Evolutionary conservation across 2,329 filamentous ascomycete genomes (phyloP).

Genomic region (Cercospora sp.): DNA sequence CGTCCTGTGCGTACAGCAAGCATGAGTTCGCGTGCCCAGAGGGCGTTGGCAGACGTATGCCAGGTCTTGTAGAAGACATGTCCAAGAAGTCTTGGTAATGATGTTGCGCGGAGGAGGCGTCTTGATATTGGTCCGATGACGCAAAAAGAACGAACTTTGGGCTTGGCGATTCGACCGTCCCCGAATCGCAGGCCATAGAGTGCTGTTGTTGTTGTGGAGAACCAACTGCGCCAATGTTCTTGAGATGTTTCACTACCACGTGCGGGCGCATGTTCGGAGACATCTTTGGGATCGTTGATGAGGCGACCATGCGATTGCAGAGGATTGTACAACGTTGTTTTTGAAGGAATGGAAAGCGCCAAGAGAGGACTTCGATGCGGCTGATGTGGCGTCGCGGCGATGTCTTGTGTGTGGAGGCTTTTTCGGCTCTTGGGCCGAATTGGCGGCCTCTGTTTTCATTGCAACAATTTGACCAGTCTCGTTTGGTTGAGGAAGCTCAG

Average conservation of each 20-base stretch:
- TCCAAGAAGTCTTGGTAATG: slow-evolving; percentile 19
- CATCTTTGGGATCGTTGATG: not conserved
- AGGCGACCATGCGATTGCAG: not conserved
- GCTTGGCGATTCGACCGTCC: not conserved
- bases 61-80: slow-evolving; percentile 17
- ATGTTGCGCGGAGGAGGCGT: not conserved
- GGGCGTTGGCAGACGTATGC: slow-evolving; percentile 24
- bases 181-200: not conserved
- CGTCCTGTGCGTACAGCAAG: not conserved
- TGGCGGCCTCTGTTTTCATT: not conserved
- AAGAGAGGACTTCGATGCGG: not conserved
- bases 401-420: slow-evolving; percentile 9
- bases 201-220: not conserved
- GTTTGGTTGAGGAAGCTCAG: not conserved
- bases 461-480: not conserved
- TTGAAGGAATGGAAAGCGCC: not conserved
- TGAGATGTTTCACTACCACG: slow-evolving; percentile 7
- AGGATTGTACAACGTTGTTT: not conserved
- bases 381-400: slow-evolving; percentile 5
- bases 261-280: not conserved
- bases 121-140: slow-evolving; percentile 6
- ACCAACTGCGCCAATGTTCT: slow-evolving; percentile 1
- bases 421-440: slow-evolving; percentile 4
- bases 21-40: slow-evolving; percentile 6
- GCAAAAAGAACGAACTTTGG: slow-evolving; percentile 3